Evolutionary conservation across 1,284 basidiomycete genomes (phyloP).

Genomic region (Wallemia hederae): DNA sequence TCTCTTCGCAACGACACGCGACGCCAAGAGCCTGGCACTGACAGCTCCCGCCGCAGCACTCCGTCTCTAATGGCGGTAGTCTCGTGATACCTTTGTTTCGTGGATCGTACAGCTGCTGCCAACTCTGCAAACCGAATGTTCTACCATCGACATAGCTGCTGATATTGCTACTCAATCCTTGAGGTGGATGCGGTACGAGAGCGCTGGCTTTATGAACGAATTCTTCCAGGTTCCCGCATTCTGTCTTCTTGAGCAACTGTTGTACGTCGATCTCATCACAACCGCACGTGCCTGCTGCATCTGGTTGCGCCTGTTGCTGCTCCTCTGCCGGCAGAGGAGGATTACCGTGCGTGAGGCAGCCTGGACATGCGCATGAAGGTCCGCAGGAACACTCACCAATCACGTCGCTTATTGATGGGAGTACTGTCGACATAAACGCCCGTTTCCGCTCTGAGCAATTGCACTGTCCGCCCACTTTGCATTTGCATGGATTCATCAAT

Average conservation of each 20-base stretch:
- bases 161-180: background rate
- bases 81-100: background rate
- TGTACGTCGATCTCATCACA: background rate
- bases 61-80: background rate
- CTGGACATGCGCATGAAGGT: background rate
- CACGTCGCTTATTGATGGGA: background rate
- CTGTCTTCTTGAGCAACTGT: background rate
- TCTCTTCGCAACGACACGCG: background rate
- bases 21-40: background rate
- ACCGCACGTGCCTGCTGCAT: too few relatives aligned
- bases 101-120: background rate
- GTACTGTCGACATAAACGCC: background rate
- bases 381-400: background rate
- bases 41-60: background rate
- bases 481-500: slow-evolving; percentile 18
- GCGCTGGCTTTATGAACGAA: background rate
- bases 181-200: background rate
- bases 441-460: background rate
- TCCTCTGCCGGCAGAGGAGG: background rate
- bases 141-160: background rate
- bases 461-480: slow-evolving; percentile 14
- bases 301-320: background rate
- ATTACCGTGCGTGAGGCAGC: background rate
- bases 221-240: background rate
- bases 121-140: background rate